Conservation (phyloP, 2,329 filamentous ascomycete species). For the Eutypella sp. region DNA sequence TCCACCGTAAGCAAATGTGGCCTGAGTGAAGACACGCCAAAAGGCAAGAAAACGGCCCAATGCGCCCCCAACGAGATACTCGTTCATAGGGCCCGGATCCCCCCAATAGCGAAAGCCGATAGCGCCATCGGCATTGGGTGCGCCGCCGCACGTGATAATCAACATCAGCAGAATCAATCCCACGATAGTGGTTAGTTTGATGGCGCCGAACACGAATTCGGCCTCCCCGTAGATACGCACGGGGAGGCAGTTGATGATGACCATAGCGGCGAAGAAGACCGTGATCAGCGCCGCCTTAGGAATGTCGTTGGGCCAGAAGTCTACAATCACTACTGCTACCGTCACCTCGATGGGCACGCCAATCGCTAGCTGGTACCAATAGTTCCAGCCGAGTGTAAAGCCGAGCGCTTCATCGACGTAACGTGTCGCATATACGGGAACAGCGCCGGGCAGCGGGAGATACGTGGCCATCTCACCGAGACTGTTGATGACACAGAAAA, state of each 20-base stretch:
- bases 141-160: slow-evolving; percentile 43
- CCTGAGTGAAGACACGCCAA: slow-evolving; percentile 41
- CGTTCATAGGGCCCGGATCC: slow-evolving; percentile 38
- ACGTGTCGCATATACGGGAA: slow-evolving; percentile 44
- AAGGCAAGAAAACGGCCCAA: slow-evolving; percentile 38
- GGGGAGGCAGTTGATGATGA: slow-evolving; percentile 34
- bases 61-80: slow-evolving; percentile 32
- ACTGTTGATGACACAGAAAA: slow-evolving; percentile 43
- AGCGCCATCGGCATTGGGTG: slow-evolving; percentile 34
- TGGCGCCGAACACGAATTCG: slow-evolving; percentile 45
- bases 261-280: slow-evolving; percentile 31
- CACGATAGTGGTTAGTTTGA: slow-evolving; percentile 46
- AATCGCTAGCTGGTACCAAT: slow-evolving; percentile 47
- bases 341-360: slow-evolving; percentile 44
- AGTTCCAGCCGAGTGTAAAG: slow-evolving; percentile 47
- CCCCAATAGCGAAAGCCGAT: slow-evolving; percentile 43
- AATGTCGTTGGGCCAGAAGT: slow-evolving; percentile 35
- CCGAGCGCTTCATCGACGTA: slow-evolving; percentile 43
- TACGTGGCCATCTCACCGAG: slow-evolving; percentile 58
- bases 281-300: slow-evolving; percentile 28
- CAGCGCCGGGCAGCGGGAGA: slow-evolving; percentile 52
- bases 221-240: slow-evolving; percentile 48
- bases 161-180: slow-evolving; percentile 46
- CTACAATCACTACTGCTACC: slow-evolving; percentile 40
- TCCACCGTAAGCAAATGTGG: slow-evolving; percentile 44